Conservation (phyloP, 148 eudicot genomes). For the Chenopodium berlandieri region DNA sequence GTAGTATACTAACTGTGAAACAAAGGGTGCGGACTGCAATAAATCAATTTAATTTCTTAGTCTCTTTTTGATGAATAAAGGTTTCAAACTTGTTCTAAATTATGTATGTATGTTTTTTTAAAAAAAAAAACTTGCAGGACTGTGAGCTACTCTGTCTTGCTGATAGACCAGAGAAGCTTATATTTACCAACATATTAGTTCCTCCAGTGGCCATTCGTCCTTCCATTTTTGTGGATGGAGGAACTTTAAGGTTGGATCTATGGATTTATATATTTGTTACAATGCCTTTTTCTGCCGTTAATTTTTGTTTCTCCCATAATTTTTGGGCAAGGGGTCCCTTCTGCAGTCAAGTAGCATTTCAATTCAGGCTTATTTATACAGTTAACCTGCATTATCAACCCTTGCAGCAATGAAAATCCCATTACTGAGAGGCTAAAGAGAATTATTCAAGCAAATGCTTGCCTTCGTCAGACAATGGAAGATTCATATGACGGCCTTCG, state of each 20-base stretch:
- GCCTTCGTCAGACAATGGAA: constrained; percentile 47
- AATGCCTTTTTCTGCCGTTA: not conserved
- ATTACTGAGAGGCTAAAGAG: constrained; percentile 62
- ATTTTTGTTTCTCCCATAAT: not conserved
- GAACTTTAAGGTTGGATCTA: constrained; percentile 46
- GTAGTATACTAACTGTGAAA: not conserved
- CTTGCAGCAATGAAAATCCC: constrained; percentile 83
- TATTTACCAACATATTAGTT: constrained; percentile 59
- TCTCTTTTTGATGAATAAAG: not conserved
- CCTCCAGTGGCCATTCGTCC: constrained; percentile 87
- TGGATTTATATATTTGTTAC: not conserved
- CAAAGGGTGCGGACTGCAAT: not conserved
- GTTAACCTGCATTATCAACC: constrained; percentile 9
- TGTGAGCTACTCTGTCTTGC: constrained; percentile 67
- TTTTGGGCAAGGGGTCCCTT: not conserved
- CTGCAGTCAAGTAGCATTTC: not conserved
- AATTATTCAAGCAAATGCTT: constrained; percentile 69
- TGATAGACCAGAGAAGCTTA: constrained; percentile 84
- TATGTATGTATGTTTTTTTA: not conserved
- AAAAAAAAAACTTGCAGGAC: constrained; percentile 44
- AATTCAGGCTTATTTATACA: not conserved
- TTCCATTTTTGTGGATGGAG: constrained; percentile 77
- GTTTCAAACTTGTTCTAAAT: not conserved
- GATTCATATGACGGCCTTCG: constrained; percentile 31
- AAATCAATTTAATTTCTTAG: not conserved